phyloP scores from a whole-genome alignment of 108 stramenopile species.

The Cylindrotheca closterium region DNA sequence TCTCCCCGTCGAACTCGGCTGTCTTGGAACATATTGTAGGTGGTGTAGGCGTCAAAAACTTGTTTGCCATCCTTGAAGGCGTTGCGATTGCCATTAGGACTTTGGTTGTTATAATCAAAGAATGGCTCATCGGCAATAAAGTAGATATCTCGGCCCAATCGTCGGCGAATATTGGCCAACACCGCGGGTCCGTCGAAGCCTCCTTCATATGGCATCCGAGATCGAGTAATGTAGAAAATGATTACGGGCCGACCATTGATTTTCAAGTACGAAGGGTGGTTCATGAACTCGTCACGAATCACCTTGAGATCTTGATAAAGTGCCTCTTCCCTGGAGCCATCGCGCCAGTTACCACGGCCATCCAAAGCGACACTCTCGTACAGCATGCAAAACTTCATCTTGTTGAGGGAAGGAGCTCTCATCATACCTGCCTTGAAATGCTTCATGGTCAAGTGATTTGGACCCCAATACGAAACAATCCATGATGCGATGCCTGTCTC shows the following conservation, averaged over 20 bases:
- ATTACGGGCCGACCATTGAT: slow-evolving; percentile 36
- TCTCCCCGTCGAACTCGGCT: slow-evolving; percentile 4
- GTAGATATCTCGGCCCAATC: slow-evolving; percentile 19
- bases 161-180: slow-evolving; percentile 13
- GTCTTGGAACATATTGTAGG: slow-evolving; percentile 33
- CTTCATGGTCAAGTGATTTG: neutral
- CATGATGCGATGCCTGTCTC: slow-evolving; percentile 14
- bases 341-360: slow-evolving; percentile 1
- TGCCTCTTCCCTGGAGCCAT: slow-evolving; percentile 2
- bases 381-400: slow-evolving; percentile 30
- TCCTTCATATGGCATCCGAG: neutral
- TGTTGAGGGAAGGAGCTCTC: slow-evolving; percentile 15
- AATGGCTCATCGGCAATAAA: slow-evolving; percentile 36
- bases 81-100: slow-evolving; percentile 11
- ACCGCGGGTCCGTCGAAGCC: neutral
- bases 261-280: slow-evolving; percentile 25
- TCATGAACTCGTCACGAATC: slow-evolving; percentile 20
- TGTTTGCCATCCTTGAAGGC: slow-evolving; percentile 10
- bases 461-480: slow-evolving; percentile 20
- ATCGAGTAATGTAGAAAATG: slow-evolving; percentile 31
- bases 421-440: slow-evolving; percentile 23
- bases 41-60: slow-evolving; percentile 31
- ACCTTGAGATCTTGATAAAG: slow-evolving; percentile 1
- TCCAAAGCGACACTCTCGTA: slow-evolving; percentile 19
- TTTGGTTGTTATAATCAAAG: slow-evolving; percentile 1